Base-by-base conservation (phyloP, 2,329 filamentous ascomycete species). In the Botrytis aclada region DNA sequence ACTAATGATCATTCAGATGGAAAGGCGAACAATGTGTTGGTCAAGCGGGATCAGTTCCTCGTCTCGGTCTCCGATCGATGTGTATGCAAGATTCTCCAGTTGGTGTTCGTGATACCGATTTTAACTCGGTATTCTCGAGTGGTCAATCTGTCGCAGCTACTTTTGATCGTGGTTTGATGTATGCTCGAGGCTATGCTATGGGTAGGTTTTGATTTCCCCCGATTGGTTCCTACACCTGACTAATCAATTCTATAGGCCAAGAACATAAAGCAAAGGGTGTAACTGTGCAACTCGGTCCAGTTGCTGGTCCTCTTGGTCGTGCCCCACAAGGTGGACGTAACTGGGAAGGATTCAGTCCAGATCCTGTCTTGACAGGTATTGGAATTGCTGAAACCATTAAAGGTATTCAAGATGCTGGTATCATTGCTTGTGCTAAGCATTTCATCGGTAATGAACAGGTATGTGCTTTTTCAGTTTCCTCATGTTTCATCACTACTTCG, bases 381-480 rank as follows among this genome's bases (percentile, higher is more conserved):
- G 89, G 89, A 71, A 90, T 95, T 77, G 89, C 89, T 54, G 86
- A 92, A 80, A 93, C 91, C 1, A 87, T 97, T 74, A 87, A 88
- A 80, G 94, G 94, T 74, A 95, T 97, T 62, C 94, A 97, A 80
- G 88, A 91, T 79, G 89, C 90, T 22, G 93, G 93, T 80, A 88
- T 95, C 70, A 92, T 97, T 82, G 93, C 94, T 74, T 94, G 92
- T 78, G 91, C 92, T 64, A 95, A 95, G 85, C 92, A 95, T 80
- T 92, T 85, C 80, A 88, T 62, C 73, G 87, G 84, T 51, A 92
- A 94, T 77, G 93, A 95, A 81, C 93, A 97, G 82, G 89, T 93
- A 71, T 54, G 58, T 37, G 32, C 34, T 16, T 12, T 9, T 14
- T 34, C 29, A 4, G 5, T 56, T 37, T 5, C 47, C 25, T 3